These are phyloP conservation scores for Hippophae rhamnoides DNA, from an alignment of 306 rosid species.

Conservation along the genomic window DNA sequence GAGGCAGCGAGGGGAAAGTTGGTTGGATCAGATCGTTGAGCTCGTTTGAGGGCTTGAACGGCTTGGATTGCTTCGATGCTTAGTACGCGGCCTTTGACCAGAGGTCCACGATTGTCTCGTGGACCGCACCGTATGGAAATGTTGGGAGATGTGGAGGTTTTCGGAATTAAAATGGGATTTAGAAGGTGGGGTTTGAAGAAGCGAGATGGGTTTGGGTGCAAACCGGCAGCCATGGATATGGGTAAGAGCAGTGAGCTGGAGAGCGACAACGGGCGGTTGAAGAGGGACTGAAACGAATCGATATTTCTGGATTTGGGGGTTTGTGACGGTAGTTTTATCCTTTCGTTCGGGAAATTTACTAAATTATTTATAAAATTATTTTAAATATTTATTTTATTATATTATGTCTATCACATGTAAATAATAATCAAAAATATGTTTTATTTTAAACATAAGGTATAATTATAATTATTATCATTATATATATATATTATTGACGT, in stretches of 20 bases:
- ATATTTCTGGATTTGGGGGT: too few relatives aligned
- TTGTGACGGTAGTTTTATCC: too few relatives aligned
- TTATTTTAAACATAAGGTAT: too few relatives aligned
- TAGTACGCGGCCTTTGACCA: constrained; percentile 65
- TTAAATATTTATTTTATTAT: too few relatives aligned
- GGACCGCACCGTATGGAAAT: constrained; percentile 60
- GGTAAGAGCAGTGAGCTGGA: background rate
- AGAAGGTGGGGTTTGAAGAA: constrained; percentile 31
- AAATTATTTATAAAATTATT: too few relatives aligned
- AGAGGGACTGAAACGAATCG: too few relatives aligned
- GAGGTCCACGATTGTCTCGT: constrained; percentile 77
- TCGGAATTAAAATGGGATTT: background rate
- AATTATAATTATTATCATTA: too few relatives aligned
- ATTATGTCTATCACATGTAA: too few relatives aligned
- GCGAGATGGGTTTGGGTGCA: constrained; percentile 25
- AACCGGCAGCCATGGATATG: constrained; percentile 47
- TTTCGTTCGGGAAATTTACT: too few relatives aligned
- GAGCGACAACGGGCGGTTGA: too few relatives aligned
- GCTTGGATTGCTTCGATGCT: constrained; percentile 98
- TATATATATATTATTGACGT: too few relatives aligned
- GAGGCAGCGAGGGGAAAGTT: constrained; percentile 24
- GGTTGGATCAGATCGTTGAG: constrained; percentile 42
- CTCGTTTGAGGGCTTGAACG: constrained; percentile 70
- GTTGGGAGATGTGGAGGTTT: constrained; percentile 8
- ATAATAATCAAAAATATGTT: too few relatives aligned